Evolutionary conservation across 768 basidiomycete species (phyloP).

Genomic region (Sporobolomyces roseus): DNA sequence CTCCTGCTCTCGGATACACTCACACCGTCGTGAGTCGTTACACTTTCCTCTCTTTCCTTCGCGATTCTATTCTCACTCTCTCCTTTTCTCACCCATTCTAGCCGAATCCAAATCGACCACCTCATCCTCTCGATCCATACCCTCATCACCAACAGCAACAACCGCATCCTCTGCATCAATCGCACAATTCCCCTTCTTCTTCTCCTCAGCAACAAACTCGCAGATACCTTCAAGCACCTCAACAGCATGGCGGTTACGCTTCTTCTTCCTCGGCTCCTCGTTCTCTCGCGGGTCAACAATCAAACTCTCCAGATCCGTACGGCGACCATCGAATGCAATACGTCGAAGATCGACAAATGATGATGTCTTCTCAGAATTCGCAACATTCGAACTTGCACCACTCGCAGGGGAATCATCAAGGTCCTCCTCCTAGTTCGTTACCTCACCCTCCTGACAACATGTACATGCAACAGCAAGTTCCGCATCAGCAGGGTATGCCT

Average conservation of each 20-base stretch:
- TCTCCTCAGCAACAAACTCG: conserved; percentile 14
- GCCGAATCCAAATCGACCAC: not conserved
- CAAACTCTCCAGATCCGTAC: conserved; percentile 19
- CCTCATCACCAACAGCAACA: conserved; percentile 12
- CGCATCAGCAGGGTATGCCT: conserved; percentile 3
- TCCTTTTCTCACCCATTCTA: not conserved
- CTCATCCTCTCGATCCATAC: conserved; percentile 31
- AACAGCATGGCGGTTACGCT: not conserved
- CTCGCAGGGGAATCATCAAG: no score
- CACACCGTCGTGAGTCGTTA: conserved; percentile 4
- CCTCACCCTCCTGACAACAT: conserved; percentile 25
- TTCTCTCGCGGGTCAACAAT: conserved; percentile 5
- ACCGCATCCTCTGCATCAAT: conserved; percentile 14
- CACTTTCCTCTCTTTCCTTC: not conserved
- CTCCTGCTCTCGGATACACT: conserved; percentile 30
- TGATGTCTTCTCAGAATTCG: no score
- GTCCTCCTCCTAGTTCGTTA: no score
- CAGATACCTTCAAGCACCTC: conserved; percentile 12
- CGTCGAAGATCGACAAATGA: conserved; percentile 10
- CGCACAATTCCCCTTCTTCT: conserved; percentile 5
- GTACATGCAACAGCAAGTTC: conserved; percentile 9
- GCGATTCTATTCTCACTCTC: not conserved
- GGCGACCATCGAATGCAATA: conserved; percentile 1
- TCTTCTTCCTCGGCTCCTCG: not conserved
- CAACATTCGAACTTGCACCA: not conserved